Conservation (phyloP, 2,329 filamentous ascomycete genomes). For the Diplodia sapinea region DNA sequence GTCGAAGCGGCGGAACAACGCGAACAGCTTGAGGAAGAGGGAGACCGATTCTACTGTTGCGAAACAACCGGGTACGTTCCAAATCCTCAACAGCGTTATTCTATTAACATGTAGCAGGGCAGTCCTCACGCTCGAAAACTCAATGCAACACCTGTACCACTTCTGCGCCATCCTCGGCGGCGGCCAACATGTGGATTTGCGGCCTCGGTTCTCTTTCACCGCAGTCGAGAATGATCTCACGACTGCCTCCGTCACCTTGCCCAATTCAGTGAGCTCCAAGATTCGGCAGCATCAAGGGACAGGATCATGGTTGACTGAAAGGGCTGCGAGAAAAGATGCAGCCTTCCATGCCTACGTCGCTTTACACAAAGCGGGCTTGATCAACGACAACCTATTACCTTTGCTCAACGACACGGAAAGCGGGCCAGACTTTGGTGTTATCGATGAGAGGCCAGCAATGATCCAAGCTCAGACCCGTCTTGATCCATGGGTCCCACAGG, state of each 20-base stretch:
- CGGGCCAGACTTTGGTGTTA: constrained; percentile 12
- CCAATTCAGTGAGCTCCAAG: constrained; percentile 68
- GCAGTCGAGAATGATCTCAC: constrained; percentile 47
- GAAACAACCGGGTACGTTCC: constrained; percentile 40
- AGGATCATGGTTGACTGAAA: constrained; percentile 71
- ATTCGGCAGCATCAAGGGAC: constrained; percentile 62
- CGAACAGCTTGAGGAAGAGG: constrained; percentile 56
- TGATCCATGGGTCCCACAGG: constrained; percentile 41
- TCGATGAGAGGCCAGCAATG: constrained; percentile 40
- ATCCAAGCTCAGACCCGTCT: constrained; percentile 38
- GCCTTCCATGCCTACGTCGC: constrained; percentile 79
- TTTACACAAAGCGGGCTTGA: constrained; percentile 71
- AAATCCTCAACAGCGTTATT: neutral
- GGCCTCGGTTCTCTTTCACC: constrained; percentile 70
- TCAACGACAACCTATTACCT: constrained; percentile 82
- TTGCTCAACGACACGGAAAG: constrained; percentile 14
- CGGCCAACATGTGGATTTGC: constrained; percentile 65
- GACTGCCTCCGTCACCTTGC: constrained; percentile 71
- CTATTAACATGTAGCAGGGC: constrained; percentile 55
- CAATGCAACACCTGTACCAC: constrained; percentile 77
- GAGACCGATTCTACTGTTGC: constrained; percentile 37
- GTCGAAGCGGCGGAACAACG: constrained; percentile 53
- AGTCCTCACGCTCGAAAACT: constrained; percentile 73
- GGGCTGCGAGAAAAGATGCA: constrained; percentile 77
- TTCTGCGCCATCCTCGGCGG: constrained; percentile 72